Conservation (phyloP, 163 green algal genomes). For the Volvox carteri region DNA sequence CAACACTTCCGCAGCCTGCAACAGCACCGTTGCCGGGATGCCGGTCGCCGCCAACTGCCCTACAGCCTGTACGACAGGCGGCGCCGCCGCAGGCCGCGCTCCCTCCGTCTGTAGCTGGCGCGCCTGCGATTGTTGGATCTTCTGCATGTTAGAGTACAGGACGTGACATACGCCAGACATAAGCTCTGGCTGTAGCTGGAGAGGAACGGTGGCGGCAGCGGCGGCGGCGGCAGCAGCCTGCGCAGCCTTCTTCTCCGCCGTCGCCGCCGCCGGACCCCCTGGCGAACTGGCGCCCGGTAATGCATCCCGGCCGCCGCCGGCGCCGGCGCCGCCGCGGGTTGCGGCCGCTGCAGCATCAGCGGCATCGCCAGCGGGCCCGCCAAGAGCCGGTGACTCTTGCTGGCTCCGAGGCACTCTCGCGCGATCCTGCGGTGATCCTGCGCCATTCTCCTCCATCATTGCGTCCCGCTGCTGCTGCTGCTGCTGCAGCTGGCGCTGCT, state of each 20-base stretch:
- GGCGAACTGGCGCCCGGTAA: no score
- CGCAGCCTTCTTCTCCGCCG: neutral
- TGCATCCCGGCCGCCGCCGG: no score
- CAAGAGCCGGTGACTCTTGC: neutral
- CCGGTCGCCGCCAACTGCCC: neutral
- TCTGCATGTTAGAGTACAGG: slow-evolving; percentile 6
- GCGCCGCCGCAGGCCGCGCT: neutral
- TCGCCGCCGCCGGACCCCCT: no score
- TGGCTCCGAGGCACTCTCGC: neutral
- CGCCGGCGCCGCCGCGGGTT: no score
- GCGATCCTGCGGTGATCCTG: neutral
- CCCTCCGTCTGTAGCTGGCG: neutral
- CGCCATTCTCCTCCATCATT: neutral
- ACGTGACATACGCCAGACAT: slow-evolving; percentile 12
- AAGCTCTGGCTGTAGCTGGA: slow-evolving; percentile 3
- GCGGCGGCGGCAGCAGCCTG: neutral
- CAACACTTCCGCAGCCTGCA: neutral
- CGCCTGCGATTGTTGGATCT: neutral
- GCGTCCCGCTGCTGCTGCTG: neutral
- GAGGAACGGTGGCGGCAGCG: no score
- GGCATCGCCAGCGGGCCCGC: neutral
- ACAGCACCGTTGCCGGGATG: neutral
- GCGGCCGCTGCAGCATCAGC: neutral
- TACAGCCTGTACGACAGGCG: slow-evolving; percentile 12
- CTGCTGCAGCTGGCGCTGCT: neutral